phyloP scores from a whole-genome alignment of 352 stramenopile genomes.

The Pythium dissimile region DNA sequence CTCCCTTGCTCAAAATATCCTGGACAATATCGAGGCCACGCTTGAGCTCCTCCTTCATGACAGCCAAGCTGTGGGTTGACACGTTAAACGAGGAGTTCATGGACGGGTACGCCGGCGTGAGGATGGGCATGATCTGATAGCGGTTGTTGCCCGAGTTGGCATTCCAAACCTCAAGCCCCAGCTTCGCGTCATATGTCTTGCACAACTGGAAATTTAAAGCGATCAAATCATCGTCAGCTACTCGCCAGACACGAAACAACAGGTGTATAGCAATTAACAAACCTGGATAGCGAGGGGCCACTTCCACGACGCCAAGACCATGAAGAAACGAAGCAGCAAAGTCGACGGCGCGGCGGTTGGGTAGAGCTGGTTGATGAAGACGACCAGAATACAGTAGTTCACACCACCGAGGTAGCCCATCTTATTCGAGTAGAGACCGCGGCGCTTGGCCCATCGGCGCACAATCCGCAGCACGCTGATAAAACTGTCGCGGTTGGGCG shows the following conservation, averaged over 20 bases:
- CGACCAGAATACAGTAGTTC: conserved; percentile 98
- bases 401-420: conserved; percentile 98
- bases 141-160: conserved; percentile 83
- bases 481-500: conserved; percentile 83
- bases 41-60: conserved; percentile 94
- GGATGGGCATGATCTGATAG: conserved; percentile 97
- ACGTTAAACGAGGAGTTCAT: conserved; percentile 99
- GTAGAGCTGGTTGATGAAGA: conserved; percentile 93
- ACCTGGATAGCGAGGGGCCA: conserved; percentile 89
- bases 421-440: conserved; percentile 99
- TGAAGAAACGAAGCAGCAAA: conserved; percentile 87
- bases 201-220: conserved; percentile 41
- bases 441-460: conserved; percentile 84
- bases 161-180: conserved; percentile 88
- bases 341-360: conserved; percentile 82
- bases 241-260: no score
- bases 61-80: conserved; percentile 89
- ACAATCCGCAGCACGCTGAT: conserved; percentile 87
- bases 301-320: conserved; percentile 89
- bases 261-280: no score
- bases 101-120: conserved; percentile 97
- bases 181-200: conserved; percentile 84
- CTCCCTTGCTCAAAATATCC: conserved; percentile 79
- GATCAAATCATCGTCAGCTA: no score
- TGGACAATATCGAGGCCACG: conserved; percentile 74